Evolutionary conservation across 371 early-diverging fungal genomes (phyloP).

Genomic region (Mortierella sp.): DNA sequence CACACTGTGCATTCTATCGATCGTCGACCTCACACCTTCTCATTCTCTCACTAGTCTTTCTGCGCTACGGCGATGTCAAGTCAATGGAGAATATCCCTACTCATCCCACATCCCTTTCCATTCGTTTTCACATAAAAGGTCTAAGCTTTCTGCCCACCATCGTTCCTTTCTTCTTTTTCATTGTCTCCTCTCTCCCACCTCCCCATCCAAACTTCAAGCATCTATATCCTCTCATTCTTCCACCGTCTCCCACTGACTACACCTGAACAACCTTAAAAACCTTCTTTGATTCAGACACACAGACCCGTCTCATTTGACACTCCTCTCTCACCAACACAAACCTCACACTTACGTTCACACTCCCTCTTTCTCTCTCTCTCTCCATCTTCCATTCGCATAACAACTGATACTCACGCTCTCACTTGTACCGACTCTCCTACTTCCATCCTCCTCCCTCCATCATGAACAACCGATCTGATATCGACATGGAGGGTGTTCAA

Average conservation of each 20-base stretch:
- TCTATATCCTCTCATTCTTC: background rate
- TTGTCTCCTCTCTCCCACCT: background rate
- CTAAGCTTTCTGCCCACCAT: no score
- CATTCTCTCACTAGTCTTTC: no score
- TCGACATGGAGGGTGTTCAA: conserved; percentile 26
- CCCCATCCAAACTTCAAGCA: background rate
- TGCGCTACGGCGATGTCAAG: no score
- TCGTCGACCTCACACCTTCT: no score
- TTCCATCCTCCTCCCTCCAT: background rate
- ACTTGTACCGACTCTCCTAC: background rate
- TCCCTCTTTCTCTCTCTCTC: background rate
- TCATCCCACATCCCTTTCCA: no score
- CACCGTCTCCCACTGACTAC: no score
- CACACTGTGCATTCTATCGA: no score
- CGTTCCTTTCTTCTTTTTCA: background rate
- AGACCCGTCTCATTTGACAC: background rate
- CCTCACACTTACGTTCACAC: conserved; percentile 1
- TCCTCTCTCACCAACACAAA: background rate
- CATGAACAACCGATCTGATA: background rate
- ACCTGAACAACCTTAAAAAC: background rate
- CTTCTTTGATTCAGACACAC: background rate
- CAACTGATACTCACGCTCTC: no score
- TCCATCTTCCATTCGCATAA: background rate
- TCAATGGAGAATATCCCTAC: no score
- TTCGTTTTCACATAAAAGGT: conserved; percentile 2